Evolutionary conservation across 129 eudicot genomes (phyloP).

Genomic region (Arctium minus): DNA sequence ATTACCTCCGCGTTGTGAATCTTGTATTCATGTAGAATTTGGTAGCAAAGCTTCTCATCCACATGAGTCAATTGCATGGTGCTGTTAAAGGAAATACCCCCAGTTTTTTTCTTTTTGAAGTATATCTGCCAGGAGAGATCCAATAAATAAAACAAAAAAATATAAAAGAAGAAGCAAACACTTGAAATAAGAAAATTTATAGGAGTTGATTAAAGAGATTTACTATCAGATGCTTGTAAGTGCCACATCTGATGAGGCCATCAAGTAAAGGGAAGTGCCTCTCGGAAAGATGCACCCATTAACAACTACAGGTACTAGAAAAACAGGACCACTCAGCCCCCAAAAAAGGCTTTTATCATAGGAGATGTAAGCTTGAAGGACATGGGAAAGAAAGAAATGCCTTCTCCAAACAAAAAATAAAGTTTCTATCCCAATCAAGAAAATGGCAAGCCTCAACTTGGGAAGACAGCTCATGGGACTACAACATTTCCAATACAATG

Average conservation of each 20-base stretch:
- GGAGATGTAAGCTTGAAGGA: neutral
- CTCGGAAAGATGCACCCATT: neutral
- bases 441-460: neutral
- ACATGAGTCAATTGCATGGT: conserved; percentile 78
- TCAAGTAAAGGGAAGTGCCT: neutral
- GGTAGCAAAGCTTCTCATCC: conserved; percentile 98
- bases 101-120: conserved; percentile 96
- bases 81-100: conserved; percentile 98
- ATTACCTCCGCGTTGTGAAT: conserved; percentile 98
- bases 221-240: neutral
- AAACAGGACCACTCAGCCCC: neutral
- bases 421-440: neutral
- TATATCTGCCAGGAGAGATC: conserved; percentile 61
- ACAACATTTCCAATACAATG: neutral
- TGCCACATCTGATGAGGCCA: neutral
- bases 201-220: neutral
- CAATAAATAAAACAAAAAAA: neutral
- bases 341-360: neutral
- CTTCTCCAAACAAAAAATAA: neutral
- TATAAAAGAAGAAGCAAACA: neutral
- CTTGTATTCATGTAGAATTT: conserved; percentile 95
- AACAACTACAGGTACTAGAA: neutral
- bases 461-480: neutral
- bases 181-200: neutral
- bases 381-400: neutral